Conservation (phyloP, 495 filamentous ascomycete species). For the Cercophora samala region DNA sequence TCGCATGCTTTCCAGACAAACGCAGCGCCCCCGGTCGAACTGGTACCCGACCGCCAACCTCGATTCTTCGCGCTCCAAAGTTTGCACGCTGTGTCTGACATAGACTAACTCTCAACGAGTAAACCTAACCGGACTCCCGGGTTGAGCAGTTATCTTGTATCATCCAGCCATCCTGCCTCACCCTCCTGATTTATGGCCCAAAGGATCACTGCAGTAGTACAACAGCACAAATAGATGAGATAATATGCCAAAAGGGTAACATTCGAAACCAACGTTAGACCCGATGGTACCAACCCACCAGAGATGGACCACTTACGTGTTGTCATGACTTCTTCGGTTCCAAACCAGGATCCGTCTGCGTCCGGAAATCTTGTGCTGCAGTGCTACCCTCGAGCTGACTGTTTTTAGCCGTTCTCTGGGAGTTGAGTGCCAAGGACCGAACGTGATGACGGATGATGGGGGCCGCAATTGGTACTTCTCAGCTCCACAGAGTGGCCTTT, state of each 20-base stretch:
- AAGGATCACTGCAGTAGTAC: background rate
- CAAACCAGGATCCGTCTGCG: constrained; percentile 1
- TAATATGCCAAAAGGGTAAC: background rate
- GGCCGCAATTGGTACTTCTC: background rate
- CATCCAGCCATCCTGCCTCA: background rate
- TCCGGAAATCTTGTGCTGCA: constrained; percentile 14
- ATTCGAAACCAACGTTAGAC: constrained; percentile 2
- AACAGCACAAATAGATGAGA: background rate
- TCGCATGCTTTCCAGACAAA: too few relatives aligned
- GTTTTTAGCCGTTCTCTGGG: constrained; percentile 18
- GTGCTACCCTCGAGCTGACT: constrained; percentile 20
- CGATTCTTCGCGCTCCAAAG: too few relatives aligned
- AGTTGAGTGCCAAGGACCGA: constrained; percentile 1
- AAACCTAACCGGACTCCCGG: background rate
- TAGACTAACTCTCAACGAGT: background rate
- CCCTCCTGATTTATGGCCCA: background rate
- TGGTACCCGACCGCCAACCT: too few relatives aligned
- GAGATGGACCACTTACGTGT: constrained; percentile 15
- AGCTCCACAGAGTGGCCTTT: constrained; percentile 1
- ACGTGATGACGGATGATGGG: background rate
- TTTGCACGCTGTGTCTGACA: background rate
- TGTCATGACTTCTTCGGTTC: constrained; percentile 9
- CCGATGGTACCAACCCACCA: constrained; percentile 6
- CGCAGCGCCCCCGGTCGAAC: too few relatives aligned
- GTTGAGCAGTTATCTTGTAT: background rate